These are phyloP conservation scores for Trypanosoma caninum DNA, from an alignment of 208 protist species.

Conservation along the genomic window DNA sequence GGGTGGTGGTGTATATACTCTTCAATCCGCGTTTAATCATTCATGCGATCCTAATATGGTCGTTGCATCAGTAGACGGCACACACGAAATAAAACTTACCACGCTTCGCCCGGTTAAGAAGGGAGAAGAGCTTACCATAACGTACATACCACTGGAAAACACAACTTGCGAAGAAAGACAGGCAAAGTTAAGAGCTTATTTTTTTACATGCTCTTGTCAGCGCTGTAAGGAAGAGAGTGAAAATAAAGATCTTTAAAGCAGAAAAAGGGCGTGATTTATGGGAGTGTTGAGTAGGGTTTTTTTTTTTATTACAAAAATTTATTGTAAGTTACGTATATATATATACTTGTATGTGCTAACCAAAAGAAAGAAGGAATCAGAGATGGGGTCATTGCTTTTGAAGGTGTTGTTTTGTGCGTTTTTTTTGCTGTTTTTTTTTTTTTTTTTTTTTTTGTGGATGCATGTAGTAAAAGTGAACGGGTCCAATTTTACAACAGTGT, in stretches of 20 bases:
- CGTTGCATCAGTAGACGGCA: conserved; percentile 39
- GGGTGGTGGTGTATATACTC: conserved; percentile 65
- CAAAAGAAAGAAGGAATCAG: too few relatives aligned
- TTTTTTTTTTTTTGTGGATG: not conserved
- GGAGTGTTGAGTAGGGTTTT: not conserved
- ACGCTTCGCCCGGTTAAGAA: conserved; percentile 37
- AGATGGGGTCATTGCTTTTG: too few relatives aligned
- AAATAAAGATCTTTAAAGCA: not conserved
- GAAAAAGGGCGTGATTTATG: not conserved
- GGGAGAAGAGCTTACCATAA: conserved; percentile 66
- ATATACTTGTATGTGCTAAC: too few relatives aligned
- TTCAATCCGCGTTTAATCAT: conserved; percentile 79
- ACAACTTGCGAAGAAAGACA: conserved; percentile 33
- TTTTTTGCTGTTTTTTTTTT: not conserved
- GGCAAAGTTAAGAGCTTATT: conserved; percentile 52
- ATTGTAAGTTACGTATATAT: too few relatives aligned
- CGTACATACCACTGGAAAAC: conserved; percentile 69
- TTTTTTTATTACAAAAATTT: too few relatives aligned
- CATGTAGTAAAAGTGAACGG: not conserved
- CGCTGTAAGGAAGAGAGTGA: conserved; percentile 27
- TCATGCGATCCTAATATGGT: conserved; percentile 64
- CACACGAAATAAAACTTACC: conserved; percentile 60
- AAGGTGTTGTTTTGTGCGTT: not conserved
- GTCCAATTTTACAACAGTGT: not conserved
- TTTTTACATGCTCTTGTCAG: conserved; percentile 70